Evolutionary conservation across 371 early-diverging fungal species (phyloP).

Genomic region (Apophysomyces sp.): DNA sequence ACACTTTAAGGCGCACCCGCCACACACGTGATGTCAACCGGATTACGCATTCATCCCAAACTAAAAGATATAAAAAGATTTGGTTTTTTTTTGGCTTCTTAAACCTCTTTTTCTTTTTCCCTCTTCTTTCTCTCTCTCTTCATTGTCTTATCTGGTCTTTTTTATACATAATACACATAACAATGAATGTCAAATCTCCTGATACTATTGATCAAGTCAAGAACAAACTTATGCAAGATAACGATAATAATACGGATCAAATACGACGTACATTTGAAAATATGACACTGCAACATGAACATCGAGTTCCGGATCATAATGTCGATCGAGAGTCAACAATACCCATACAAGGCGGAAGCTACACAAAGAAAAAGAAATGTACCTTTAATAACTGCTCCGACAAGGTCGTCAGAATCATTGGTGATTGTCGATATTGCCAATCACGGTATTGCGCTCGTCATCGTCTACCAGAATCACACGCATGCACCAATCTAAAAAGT

Average conservation of each 20-base stretch:
- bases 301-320: not conserved
- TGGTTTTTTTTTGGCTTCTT: constrained; percentile 31
- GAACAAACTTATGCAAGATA: constrained; percentile 85
- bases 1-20: constrained; percentile 35
- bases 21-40: not conserved
- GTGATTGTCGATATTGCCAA: constrained; percentile 52
- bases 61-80: not conserved
- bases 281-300: not conserved
- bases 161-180: constrained; percentile 59
- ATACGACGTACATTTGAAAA: not conserved
- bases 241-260: constrained; percentile 46
- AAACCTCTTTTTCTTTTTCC: not conserved
- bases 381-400: constrained; percentile 39
- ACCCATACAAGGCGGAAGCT: not conserved
- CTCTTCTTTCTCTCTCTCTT: not conserved
- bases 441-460: constrained; percentile 58
- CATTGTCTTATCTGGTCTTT: too few relatives aligned
- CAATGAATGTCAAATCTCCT: constrained; percentile 85
- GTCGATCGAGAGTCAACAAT: not conserved
- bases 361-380: constrained; percentile 29
- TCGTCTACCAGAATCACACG: constrained; percentile 71
- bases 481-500: constrained; percentile 57
- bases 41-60: not conserved
- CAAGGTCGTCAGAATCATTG: constrained; percentile 43
- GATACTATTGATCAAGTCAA: constrained; percentile 92